A percentile compares a stretch with the other conserved stretches of the same genome.
phyloP scores from a whole-genome alignment of 2,329 filamentous ascomycete species.

The Monosporascus cannonballus region DNA sequence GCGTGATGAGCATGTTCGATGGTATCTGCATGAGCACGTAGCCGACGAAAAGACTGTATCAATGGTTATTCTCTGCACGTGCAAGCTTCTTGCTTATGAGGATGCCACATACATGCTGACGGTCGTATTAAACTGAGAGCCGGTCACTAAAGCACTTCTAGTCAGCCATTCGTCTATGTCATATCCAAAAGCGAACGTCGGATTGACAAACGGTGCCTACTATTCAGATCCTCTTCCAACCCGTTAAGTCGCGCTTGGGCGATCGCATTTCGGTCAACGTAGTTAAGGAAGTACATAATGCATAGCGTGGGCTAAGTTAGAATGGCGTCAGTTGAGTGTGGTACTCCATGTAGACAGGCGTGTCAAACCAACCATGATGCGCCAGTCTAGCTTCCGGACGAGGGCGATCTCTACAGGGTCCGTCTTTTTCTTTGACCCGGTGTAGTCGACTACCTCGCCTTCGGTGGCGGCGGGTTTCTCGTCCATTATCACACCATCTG shows the following conservation, averaged over 20 bases:
- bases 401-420: constrained; percentile 27
- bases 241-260: constrained; percentile 35
- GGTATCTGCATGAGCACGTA: constrained; percentile 30
- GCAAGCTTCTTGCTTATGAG: constrained; percentile 6
- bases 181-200: constrained; percentile 5
- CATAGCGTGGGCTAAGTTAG: constrained; percentile 21
- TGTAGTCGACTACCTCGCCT: no score
- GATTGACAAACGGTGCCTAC: no score
- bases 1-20: constrained; percentile 35
- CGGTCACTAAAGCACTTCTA: constrained; percentile 12
- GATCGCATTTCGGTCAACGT: constrained; percentile 35
- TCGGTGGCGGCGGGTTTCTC: no score
- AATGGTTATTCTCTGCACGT: no score
- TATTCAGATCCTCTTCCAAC: constrained; percentile 19
- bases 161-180: constrained; percentile 1
- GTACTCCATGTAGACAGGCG: no score
- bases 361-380: constrained; percentile 18
- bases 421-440: constrained; percentile 18
- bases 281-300: constrained; percentile 20
- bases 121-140: constrained; percentile 29
- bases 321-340: no score
- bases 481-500: no score
- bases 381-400: constrained; percentile 26
- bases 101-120: constrained; percentile 24
- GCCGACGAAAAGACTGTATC: constrained; percentile 19